phyloP scores from a whole-genome alignment of 345 rosid genomes.

The Euphorbia tirucalli region DNA sequence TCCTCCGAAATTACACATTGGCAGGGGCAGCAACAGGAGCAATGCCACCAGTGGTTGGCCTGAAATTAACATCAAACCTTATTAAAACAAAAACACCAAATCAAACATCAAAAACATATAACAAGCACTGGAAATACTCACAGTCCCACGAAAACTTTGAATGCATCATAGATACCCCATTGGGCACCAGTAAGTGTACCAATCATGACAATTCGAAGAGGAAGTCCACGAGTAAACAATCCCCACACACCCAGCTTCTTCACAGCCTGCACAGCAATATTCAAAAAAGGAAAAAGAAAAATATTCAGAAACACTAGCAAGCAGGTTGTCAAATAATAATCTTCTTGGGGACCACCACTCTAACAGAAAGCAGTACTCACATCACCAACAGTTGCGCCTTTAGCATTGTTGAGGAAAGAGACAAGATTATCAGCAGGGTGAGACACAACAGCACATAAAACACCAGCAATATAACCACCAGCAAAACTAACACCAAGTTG shows the following conservation, averaged over 20 bases:
- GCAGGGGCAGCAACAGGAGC: constrained; percentile 38
- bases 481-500: constrained; percentile 96
- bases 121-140: constrained; percentile 39
- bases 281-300: not conserved
- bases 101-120: not conserved
- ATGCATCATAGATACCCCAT: constrained; percentile 95
- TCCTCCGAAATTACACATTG: constrained; percentile 30
- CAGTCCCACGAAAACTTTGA: constrained; percentile 98
- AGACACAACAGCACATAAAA: constrained; percentile 82
- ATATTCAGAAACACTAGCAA: not conserved
- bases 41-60: constrained; percentile 98
- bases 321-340: not conserved
- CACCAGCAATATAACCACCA: constrained; percentile 92
- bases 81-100: constrained; percentile 1
- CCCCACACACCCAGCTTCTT: constrained; percentile 89
- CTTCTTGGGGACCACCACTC: not conserved
- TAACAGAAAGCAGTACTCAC: constrained; percentile 39
- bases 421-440: constrained; percentile 98
- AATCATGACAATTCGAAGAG: constrained; percentile 96
- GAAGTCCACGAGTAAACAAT: constrained; percentile 93
- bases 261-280: constrained; percentile 64
- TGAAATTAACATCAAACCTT: constrained; percentile 27
- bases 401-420: constrained; percentile 95
- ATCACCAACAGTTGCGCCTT: constrained; percentile 96
- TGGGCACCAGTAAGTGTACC: constrained; percentile 98